Conservation (phyloP, 495 filamentous ascomycete genomes). For the Cairneyella variabilis region DNA sequence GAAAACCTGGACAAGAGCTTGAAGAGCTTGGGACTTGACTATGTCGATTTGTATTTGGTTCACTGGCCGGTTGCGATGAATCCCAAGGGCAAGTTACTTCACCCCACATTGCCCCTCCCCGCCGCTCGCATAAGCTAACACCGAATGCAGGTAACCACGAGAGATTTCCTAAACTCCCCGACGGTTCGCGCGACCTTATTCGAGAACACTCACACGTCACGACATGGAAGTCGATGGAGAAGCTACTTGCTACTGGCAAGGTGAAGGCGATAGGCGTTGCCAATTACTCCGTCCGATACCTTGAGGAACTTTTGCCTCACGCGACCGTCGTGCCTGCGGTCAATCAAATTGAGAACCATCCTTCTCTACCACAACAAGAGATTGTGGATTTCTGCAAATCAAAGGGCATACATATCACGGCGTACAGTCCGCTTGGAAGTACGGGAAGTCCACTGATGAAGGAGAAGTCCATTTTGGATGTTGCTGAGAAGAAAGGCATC, state of each 20-base stretch:
- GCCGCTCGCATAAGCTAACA: constrained; percentile 13
- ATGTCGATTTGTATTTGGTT: constrained; percentile 76
- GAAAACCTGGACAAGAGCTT: constrained; percentile 67
- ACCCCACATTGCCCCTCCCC: constrained; percentile 11
- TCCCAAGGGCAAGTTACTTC: constrained; percentile 45
- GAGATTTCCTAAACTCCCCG: constrained; percentile 66
- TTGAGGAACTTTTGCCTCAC: constrained; percentile 67
- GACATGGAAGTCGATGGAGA: constrained; percentile 81
- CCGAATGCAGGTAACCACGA: constrained; percentile 56
- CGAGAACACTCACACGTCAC: constrained; percentile 60
- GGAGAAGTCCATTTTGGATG: constrained; percentile 61
- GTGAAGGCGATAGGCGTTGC: constrained; percentile 74
- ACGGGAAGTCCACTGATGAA: constrained; percentile 71
- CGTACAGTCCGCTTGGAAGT: constrained; percentile 74
- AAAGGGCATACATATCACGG: constrained; percentile 73
- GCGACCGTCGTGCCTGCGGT: constrained; percentile 69
- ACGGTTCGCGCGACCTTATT: constrained; percentile 67
- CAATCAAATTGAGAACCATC: constrained; percentile 92
- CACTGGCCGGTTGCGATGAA: constrained; percentile 89
- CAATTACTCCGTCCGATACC: constrained; percentile 72
- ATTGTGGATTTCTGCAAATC: constrained; percentile 71
- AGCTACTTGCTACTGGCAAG: constrained; percentile 63
- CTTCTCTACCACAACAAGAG: constrained; percentile 79
- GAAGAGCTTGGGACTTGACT: constrained; percentile 67
- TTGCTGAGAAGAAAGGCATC: constrained; percentile 67